Evolutionary conservation across 208 protist species (phyloP), one percentile per base, ranked within the genome.

Genomic region (Leishmania turanica): DNA sequence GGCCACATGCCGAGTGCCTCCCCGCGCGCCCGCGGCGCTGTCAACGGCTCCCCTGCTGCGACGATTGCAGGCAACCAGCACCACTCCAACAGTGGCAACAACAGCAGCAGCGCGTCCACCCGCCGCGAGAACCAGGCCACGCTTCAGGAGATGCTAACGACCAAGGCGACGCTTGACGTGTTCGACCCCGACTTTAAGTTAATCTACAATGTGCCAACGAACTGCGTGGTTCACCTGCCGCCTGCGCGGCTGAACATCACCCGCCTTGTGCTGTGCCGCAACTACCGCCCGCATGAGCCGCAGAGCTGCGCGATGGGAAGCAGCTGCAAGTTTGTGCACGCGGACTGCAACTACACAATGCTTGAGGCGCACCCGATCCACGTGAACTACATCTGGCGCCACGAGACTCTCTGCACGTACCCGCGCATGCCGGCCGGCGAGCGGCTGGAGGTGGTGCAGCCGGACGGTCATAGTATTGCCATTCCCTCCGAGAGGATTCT

Each of bases 291-390:
- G 11, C 65, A 83, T 58, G 84, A 93, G 66, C 82, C 86, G 31
- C 74, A 82, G 54, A 91, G 89, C 75, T 96, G 93, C 70, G 69
- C 77, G 58, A 92, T 94, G 93, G 85, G 87, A 21, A 76, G 68
- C 49, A 88, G 85, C 76, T 96, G 93, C 87, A 96, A 95, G 87
- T 95, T 95, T 79, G 93, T 96, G 56, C 93, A 96, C 79, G 88
- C 81, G 34, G 91, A 95, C 84, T 89, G 88, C 80, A 89, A 92
- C 82, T 78, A 81, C 75, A 60, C 58, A 64, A 84, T 74, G 65
- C 84, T 96, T 64, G 85, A 87, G 53, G 84, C 88, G 24, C 87
- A 86, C 83, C 87, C 93, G 31, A 92, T 96, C 77, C 93, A 96
- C 85, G 91, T 95, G 64, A 93, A 96, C 84, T 96, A 96, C 85